phyloP scores from a whole-genome alignment of 2,329 filamentous ascomycete species.

The Gyromitra esculenta region DNA sequence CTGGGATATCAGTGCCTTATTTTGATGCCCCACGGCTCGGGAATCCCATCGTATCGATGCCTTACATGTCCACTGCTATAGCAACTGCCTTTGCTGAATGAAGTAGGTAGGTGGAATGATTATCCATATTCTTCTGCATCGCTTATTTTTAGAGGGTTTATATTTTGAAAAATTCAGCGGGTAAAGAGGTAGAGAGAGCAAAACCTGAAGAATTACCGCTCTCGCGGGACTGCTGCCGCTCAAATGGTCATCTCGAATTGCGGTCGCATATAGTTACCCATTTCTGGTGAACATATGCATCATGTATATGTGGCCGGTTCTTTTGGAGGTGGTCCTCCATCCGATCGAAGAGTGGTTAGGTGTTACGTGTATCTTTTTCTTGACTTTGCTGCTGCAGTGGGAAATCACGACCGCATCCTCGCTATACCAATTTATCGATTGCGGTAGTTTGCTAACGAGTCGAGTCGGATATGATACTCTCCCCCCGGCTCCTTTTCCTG shows the following conservation, averaged over 20 bases:
- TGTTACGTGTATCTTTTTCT: slow-evolving; percentile 42
- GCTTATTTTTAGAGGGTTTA: slow-evolving; percentile 13
- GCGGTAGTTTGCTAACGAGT: slow-evolving; percentile 24
- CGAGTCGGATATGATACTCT: slow-evolving; percentile 24
- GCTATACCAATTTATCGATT: slow-evolving; percentile 19
- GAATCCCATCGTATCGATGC: slow-evolving; percentile 45
- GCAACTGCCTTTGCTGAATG: slow-evolving; percentile 14
- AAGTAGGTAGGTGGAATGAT: slow-evolving; percentile 33
- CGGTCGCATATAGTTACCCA: slow-evolving; percentile 32
- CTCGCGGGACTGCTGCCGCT: slow-evolving; percentile 34
- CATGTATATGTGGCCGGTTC: slow-evolving; percentile 37
- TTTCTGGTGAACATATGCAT: slow-evolving; percentile 20
- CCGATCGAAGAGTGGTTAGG: slow-evolving; percentile 17
- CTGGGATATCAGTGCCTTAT: slow-evolving; percentile 24
- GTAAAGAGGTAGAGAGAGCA: slow-evolving; percentile 33
- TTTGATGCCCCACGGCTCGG: slow-evolving; percentile 41
- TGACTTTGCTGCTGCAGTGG: slow-evolving; percentile 25
- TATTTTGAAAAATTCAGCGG: slow-evolving; percentile 15
- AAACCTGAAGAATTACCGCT: slow-evolving; percentile 31
- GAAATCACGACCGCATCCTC: slow-evolving; percentile 30
- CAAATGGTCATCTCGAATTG: slow-evolving; percentile 31
- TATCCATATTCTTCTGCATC: slow-evolving; percentile 29
- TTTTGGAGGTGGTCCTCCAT: slow-evolving; percentile 37
- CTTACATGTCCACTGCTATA: slow-evolving; percentile 31
- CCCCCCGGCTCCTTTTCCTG: slow-evolving; percentile 7